Percentiles rank a stretch among this genome's conserved stretches.
phyloP scores from a whole-genome alignment of 2,329 filamentous ascomycete genomes.

The Lachnellula suecica region DNA sequence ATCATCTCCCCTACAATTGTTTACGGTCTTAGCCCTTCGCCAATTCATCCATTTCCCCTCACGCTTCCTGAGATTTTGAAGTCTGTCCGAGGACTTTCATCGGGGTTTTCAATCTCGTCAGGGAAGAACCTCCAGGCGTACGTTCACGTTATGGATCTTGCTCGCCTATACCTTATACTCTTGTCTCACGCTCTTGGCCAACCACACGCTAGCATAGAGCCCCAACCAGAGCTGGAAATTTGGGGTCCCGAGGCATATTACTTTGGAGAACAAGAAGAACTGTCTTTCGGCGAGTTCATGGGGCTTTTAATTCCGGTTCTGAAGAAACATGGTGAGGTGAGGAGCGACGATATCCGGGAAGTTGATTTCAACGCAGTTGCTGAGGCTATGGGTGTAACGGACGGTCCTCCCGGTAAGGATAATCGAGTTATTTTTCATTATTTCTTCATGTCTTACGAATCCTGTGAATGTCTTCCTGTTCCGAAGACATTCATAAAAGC shows the following conservation, averaged over 20 bases:
- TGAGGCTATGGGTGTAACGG: not conserved
- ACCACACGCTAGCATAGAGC: not conserved
- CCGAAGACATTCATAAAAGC: too few relatives aligned
- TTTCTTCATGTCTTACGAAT: too few relatives aligned
- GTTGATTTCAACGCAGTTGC: not conserved
- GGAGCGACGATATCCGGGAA: not conserved
- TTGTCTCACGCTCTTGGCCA: conserved; percentile 2
- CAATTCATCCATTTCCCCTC: conserved; percentile 12
- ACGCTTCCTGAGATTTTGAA: conserved; percentile 1
- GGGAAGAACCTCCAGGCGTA: conserved; percentile 9
- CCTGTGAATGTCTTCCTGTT: too few relatives aligned
- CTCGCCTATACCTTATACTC: conserved; percentile 10
- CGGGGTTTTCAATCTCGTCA: conserved; percentile 12
- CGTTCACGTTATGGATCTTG: conserved; percentile 18
- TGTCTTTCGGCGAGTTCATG: conserved; percentile 7
- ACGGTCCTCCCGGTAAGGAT: too few relatives aligned
- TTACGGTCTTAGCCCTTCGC: conserved; percentile 16
- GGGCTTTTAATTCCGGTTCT: conserved; percentile 1
- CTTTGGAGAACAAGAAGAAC: conserved; percentile 7
- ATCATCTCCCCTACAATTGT: conserved; percentile 13
- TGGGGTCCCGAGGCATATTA: conserved; percentile 16
- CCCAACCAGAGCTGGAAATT: not conserved
- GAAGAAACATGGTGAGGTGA: not conserved
- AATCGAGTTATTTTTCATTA: too few relatives aligned
- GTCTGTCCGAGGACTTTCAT: not conserved